Evolutionary conservation across 352 stramenopile species (phyloP).

Genomic region (Pythium pyrilobum): DNA sequence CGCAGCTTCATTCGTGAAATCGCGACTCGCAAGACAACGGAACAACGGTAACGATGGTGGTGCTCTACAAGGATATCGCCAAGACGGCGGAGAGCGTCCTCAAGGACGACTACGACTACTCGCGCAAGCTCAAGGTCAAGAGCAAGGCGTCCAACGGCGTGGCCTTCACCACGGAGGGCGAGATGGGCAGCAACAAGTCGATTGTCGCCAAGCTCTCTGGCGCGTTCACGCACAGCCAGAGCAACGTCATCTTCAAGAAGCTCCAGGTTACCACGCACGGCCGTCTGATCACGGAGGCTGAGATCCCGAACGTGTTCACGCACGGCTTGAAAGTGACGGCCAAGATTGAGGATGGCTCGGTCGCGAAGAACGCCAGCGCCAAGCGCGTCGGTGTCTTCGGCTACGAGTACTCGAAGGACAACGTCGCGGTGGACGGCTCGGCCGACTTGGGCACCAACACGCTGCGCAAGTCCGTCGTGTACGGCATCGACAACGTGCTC

Average conservation of each 20-base stretch:
- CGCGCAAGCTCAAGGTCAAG: slow-evolving; percentile 89
- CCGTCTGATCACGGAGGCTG: slow-evolving; percentile 66
- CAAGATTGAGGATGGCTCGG: slow-evolving; percentile 80
- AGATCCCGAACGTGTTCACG: slow-evolving; percentile 77
- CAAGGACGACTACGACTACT: slow-evolving; percentile 85
- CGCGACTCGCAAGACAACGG: slow-evolving; percentile 11
- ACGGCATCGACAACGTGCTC: slow-evolving; percentile 75
- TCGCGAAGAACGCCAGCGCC: slow-evolving; percentile 69
- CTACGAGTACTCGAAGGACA: slow-evolving; percentile 65
- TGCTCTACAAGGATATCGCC: slow-evolving; percentile 83
- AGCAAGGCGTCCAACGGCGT: slow-evolving; percentile 82
- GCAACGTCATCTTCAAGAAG: slow-evolving; percentile 80
- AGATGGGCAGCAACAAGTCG: slow-evolving; percentile 83
- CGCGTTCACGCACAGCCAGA: slow-evolving; percentile 58
- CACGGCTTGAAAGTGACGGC: slow-evolving; percentile 76
- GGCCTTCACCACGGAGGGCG: slow-evolving; percentile 79
- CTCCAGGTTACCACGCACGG: slow-evolving; percentile 83
- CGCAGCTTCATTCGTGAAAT: slow-evolving; percentile 47
- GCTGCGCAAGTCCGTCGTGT: slow-evolving; percentile 59
- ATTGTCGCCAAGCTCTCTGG: slow-evolving; percentile 81
- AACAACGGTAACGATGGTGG: slow-evolving; percentile 41
- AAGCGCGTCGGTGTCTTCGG: slow-evolving; percentile 75
- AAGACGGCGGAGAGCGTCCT: slow-evolving; percentile 85
- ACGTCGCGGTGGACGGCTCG: slow-evolving; percentile 54
- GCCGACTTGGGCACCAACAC: slow-evolving; percentile 55